Percentiles rank a stretch among this genome's conserved stretches.
These are phyloP conservation scores for Fraxinus excelsior DNA, from an alignment of 257 asterid genomes.

Conservation along the genomic window DNA sequence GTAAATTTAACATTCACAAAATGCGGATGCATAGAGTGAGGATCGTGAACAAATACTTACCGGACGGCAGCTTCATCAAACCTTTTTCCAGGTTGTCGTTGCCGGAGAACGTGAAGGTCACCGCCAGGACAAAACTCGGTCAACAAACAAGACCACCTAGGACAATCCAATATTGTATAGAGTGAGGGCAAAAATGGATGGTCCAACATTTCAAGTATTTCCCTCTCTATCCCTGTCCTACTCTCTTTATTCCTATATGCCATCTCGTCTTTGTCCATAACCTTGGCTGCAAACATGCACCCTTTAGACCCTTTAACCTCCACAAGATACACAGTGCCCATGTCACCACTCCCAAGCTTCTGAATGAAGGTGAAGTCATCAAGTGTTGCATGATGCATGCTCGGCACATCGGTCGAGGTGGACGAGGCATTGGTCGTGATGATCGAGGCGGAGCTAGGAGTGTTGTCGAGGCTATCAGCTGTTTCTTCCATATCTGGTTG, in stretches of 20 bases:
- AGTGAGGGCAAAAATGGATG: conserved; percentile 86
- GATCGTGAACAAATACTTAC: conserved; percentile 36
- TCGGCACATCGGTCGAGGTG: neutral
- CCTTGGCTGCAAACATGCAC: conserved; percentile 66
- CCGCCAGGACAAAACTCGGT: conserved; percentile 90
- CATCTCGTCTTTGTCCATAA: conserved; percentile 81
- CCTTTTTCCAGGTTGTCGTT: conserved; percentile 59
- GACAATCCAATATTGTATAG: conserved; percentile 56
- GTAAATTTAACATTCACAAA: neutral
- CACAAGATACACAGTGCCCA: conserved; percentile 74
- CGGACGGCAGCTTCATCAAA: conserved; percentile 66
- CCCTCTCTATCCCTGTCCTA: conserved; percentile 72
- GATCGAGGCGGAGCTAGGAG: conserved; percentile 17
- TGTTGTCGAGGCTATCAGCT: neutral
- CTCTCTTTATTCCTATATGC: conserved; percentile 62
- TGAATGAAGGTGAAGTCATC: conserved; percentile 54
- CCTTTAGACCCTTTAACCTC: conserved; percentile 57
- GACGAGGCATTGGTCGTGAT: conserved; percentile 12
- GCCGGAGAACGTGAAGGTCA: conserved; percentile 80
- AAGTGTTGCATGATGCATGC: conserved; percentile 33
- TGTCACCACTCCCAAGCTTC: conserved; percentile 79
- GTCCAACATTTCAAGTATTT: conserved; percentile 71
- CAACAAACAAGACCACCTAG: conserved; percentile 69
- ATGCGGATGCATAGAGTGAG: neutral
- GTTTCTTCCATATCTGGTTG: conserved; percentile 22